Percentiles rank a stretch among this genome's conserved stretches.
These are phyloP conservation scores for Pichia sp. DNA, from an alignment of 1,139 yeast genomes.

Conservation along the genomic window DNA sequence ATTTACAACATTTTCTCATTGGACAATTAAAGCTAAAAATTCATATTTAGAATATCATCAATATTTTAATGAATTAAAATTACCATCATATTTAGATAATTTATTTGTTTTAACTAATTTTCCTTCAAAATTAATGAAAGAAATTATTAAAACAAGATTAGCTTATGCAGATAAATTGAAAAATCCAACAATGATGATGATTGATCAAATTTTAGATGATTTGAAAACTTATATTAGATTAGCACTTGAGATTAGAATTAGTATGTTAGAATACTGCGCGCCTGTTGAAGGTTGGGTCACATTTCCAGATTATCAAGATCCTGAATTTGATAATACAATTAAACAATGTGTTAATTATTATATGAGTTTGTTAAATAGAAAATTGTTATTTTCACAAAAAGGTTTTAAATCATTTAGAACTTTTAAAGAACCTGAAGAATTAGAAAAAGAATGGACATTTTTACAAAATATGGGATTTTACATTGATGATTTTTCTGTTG, in stretches of 20 bases:
- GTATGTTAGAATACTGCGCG: constrained; percentile 55
- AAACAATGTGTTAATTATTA: constrained; percentile 71
- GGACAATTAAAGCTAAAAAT: constrained; percentile 73
- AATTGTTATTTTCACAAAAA: constrained; percentile 71
- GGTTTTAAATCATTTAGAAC: constrained; percentile 61
- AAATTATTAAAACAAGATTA: constrained; percentile 68
- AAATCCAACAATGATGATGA: constrained; percentile 92
- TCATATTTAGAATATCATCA: constrained; percentile 61
- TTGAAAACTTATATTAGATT: constrained; percentile 70
- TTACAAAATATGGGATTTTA: constrained; percentile 67
- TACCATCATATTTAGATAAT: constrained; percentile 69
- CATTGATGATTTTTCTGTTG: constrained; percentile 79
- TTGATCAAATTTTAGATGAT: constrained; percentile 89
- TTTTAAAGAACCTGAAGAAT: constrained; percentile 86
- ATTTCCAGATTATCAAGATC: constrained; percentile 59
- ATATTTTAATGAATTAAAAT: constrained; percentile 58
- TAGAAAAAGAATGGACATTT: constrained; percentile 72
- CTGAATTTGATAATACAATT: constrained; percentile 64
- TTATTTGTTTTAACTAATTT: constrained; percentile 64
- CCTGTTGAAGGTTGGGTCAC: constrained; percentile 73
- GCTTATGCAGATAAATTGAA: constrained; percentile 71
- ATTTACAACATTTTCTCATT: constrained; percentile 55
- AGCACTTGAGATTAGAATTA: constrained; percentile 70
- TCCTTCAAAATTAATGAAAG: constrained; percentile 77
- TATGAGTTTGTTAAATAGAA: constrained; percentile 63